Evolutionary conservation across 257 asterid species (phyloP).

Genomic region (Rauvolfia tetraphylla): DNA sequence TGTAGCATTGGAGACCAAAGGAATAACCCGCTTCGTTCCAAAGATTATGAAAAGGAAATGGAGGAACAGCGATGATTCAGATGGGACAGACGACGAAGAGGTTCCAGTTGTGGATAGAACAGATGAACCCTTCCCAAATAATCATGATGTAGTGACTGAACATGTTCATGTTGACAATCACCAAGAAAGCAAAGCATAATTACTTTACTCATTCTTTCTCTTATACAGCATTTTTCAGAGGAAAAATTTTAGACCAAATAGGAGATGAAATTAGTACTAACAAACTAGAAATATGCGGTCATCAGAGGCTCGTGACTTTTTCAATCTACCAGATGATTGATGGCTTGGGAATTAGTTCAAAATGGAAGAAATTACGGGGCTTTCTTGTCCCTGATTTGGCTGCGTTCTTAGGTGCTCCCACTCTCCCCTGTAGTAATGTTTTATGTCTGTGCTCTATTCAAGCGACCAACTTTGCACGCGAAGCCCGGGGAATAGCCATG

Average conservation of each 20-base stretch:
- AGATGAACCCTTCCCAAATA: slow-evolving; percentile 10
- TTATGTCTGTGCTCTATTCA: neutral
- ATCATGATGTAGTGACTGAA: slow-evolving; percentile 49
- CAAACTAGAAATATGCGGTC: neutral
- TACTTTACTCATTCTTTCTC: neutral
- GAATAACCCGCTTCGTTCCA: slow-evolving; percentile 52
- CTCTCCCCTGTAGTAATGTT: neutral
- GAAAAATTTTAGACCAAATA: neutral
- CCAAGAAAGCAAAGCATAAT: slow-evolving; percentile 33
- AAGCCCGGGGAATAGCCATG: no score
- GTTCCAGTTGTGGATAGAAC: slow-evolving; percentile 26
- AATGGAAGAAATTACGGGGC: neutral
- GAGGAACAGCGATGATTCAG: slow-evolving; percentile 37
- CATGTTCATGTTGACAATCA: slow-evolving; percentile 36
- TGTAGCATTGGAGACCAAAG: slow-evolving; percentile 39
- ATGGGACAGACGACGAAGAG: slow-evolving; percentile 33
- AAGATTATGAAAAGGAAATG: slow-evolving; percentile 67
- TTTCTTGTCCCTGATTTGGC: no score
- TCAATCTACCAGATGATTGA: neutral
- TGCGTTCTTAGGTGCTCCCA: neutral
- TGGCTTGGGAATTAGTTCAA: neutral
- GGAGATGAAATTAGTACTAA: neutral
- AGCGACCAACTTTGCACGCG: neutral
- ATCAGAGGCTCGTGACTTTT: neutral
- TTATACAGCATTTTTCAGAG: neutral